A percentile compares a stretch with the other conserved stretches of the same genome.
Conservation (phyloP, 1,139 yeast genomes). For the Suhomyces wounanorum region DNA sequence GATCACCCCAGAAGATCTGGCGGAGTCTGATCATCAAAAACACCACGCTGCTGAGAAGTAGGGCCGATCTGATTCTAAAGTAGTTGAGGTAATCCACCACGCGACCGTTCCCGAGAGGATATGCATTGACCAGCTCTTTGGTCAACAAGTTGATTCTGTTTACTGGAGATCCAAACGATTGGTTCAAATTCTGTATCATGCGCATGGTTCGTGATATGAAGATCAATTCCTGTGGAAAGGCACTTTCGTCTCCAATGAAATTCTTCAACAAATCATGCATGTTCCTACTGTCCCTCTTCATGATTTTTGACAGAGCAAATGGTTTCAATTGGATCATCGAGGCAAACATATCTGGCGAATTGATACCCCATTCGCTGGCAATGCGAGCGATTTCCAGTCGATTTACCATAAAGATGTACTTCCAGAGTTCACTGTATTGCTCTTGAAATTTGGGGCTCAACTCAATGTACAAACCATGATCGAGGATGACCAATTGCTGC, state of each 20-base stretch:
- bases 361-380: slow-evolving; percentile 67
- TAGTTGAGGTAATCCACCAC: slow-evolving; percentile 26
- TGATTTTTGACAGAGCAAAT: slow-evolving; percentile 12
- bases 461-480: slow-evolving; percentile 71
- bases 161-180: slow-evolving; percentile 68
- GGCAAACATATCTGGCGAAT: slow-evolving; percentile 65
- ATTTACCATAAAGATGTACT: slow-evolving; percentile 57
- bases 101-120: slow-evolving; percentile 18
- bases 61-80: slow-evolving; percentile 35
- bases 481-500: slow-evolving; percentile 68
- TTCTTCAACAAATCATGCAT: slow-evolving; percentile 27
- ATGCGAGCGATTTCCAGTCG: slow-evolving; percentile 48
- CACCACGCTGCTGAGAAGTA: slow-evolving; percentile 46
- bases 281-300: slow-evolving; percentile 19
- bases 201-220: slow-evolving; percentile 73
- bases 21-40: slow-evolving; percentile 44
- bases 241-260: slow-evolving; percentile 62
- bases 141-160: slow-evolving; percentile 69
- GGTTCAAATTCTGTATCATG: slow-evolving; percentile 71
- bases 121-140: slow-evolving; percentile 47
- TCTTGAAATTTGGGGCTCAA: slow-evolving; percentile 52
- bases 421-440: slow-evolving; percentile 67
- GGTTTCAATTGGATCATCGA: slow-evolving; percentile 59
- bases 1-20: slow-evolving; percentile 38
- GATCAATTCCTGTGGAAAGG: slow-evolving; percentile 66